Percentiles rank a stretch among this genome's conserved stretches.
Conservation (phyloP, 345 rosid species). For the Crucihimalaya himalaica region DNA sequence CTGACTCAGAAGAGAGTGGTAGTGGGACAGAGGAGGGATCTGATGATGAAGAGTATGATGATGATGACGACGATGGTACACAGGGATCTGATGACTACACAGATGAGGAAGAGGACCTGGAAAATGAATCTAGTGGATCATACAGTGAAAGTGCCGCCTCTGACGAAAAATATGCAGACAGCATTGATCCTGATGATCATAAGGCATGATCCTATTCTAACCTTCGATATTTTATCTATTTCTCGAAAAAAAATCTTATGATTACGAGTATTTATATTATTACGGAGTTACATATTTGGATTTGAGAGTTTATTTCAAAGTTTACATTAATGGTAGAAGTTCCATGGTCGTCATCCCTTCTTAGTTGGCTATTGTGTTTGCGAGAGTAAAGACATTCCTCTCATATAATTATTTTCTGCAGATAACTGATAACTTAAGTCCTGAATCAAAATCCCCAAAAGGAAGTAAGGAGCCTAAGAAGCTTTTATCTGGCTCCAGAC, state of each 20-base stretch:
- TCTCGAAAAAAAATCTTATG: background rate
- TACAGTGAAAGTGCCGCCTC: conserved; percentile 50
- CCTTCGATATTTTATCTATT: conserved; percentile 6
- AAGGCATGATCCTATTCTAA: conserved; percentile 48
- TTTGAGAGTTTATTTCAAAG: conserved; percentile 6
- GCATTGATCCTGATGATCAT: conserved; percentile 47
- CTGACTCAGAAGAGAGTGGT: conserved; percentile 79
- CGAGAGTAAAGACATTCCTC: background rate
- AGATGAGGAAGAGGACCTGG: conserved; percentile 55
- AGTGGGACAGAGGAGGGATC: conserved; percentile 82
- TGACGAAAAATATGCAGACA: conserved; percentile 41
- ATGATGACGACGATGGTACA: conserved; percentile 54
- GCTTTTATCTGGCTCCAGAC: conserved; percentile 40
- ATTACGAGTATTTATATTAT: background rate
- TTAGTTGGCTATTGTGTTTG: conserved; percentile 16
- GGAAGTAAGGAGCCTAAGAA: conserved; percentile 41
- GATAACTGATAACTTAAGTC: conserved; percentile 47
- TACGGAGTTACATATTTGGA: background rate
- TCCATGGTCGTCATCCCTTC: conserved; percentile 7
- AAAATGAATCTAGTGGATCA: conserved; percentile 53
- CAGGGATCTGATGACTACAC: conserved; percentile 50
- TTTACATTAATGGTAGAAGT: conserved; percentile 1
- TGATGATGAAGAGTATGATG: conserved; percentile 83
- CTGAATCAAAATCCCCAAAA: conserved; percentile 44
- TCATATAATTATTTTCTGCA: conserved; percentile 39